Base-by-base conservation (phyloP, 352 stramenopile species). In the Pythium phragmitis region DNA sequence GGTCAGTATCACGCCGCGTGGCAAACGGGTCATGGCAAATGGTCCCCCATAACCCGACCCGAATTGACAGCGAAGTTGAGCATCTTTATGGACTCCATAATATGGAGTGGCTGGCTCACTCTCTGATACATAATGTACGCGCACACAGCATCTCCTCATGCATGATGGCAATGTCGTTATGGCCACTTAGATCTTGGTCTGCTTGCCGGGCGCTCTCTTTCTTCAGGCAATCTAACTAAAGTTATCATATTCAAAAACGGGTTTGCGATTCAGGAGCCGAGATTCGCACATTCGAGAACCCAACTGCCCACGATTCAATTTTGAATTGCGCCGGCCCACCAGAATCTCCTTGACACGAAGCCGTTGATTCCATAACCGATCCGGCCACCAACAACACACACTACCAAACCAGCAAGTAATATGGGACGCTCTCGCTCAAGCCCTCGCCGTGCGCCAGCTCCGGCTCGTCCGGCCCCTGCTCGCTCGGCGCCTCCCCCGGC, bases 391-490 rank as follows among this genome's bases (percentile, higher is more conserved):
- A 37, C 41, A 72, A 68, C 47, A 11, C 58, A 6, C 16, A 16
- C 33, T 12, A 14, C 17, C 6, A 46, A 30, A 13, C 19, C 26
- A 26, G 19, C 19, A 21, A 77, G 37, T 16, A 42, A 42, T 28
- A 89, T 92, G 84, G 84, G 72, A 63, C 81, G 81, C 67, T 92
- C 84, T 33, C 79, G 82, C 51, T 91, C 83, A 17, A 77, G 80
- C 56, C 54, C 63, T 66, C 76, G 77, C 55, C 72, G 70, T 51
- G 60, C 58, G 37, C 58, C 58, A 12, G 71, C 76, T 21, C 79
- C 79, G 39, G 72, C 82, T 26, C 80, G 74, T 60, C 69, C 50
- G 65, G 76, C 81, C 60, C 62, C 69, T 59, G 58, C 72, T 56
- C 17, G 70, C 17, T 28, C 74, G n/a, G 72, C 77, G 9, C 84